Conservation (phyloP, 345 rosid species). For the Brassica cretica region DNA sequence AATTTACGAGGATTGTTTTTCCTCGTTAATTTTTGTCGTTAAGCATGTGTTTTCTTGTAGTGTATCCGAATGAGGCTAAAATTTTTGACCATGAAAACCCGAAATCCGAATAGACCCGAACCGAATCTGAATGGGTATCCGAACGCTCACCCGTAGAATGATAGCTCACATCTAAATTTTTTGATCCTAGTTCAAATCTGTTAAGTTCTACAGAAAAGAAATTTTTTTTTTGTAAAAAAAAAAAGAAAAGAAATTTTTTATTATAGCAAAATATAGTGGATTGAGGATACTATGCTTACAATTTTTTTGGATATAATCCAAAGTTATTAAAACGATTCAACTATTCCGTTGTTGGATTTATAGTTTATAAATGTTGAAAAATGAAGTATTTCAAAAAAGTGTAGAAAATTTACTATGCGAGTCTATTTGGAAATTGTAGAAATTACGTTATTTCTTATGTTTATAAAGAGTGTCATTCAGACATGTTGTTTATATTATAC, state of each 20-base stretch:
- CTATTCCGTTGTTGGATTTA: background rate
- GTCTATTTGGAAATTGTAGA: background rate
- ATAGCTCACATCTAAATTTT: slow-evolving; percentile 14
- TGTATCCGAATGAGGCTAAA: no score
- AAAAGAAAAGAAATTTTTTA: background rate
- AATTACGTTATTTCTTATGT: background rate
- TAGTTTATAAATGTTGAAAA: slow-evolving; percentile 1
- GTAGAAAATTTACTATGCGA: background rate
- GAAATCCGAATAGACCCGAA: no score
- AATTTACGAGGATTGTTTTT: no score
- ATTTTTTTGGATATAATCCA: slow-evolving; percentile 26
- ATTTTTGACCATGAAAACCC: no score
- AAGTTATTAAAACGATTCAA: slow-evolving; percentile 18
- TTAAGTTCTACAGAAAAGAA: background rate
- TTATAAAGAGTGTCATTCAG: no score
- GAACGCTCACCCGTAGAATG: no score
- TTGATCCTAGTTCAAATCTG: slow-evolving; percentile 9
- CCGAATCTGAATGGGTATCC: no score
- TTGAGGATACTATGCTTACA: background rate
- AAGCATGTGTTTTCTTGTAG: no score
- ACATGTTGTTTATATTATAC: no score
- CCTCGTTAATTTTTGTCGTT: no score
- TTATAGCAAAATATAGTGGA: slow-evolving; percentile 11
- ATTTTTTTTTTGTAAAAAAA: no score
- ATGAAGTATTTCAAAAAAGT: background rate